Base-by-base conservation (phyloP, 2,329 filamentous ascomycete genomes). In the Botryosphaeria dothidea region DNA sequence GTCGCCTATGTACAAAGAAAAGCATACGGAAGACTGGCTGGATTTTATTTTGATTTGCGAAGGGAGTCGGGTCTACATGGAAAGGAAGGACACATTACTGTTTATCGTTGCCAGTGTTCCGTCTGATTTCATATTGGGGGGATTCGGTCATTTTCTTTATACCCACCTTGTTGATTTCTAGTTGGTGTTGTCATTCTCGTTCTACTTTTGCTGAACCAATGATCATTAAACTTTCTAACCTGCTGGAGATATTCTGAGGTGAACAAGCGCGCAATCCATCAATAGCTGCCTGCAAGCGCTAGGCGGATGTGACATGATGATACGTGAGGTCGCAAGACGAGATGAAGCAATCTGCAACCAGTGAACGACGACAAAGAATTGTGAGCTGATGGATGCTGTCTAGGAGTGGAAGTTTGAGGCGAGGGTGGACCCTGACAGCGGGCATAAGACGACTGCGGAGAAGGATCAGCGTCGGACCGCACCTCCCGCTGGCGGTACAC, bases 111-210 rank as follows among this genome's bases (percentile, higher is more conserved):
- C 43, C 49, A n/a, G n/a, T n/a, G 13, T 13, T 19, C 21, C 41
- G 17, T 36, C 19, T 34, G 31, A 6, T 27, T 17, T 25, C 38
- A 41, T 17, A 17, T 31, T 45, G 25, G 43, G 58, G 43, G 58
- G 21, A 61, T 41, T 62, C 58, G 58, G 58, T 62, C 58, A 27
- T 51, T 51, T 62, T 62, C 58, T 49, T 38, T 51, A 62, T 62
- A 62, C 58, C 58, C 58, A 51, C 43, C 23, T 25, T 27, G 31
- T 19, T 41, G 43, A 41, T 8, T 34, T 27, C 46, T 46, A 4
- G 11, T 36, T 46, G 27, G 8, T 31, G 21, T 29, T 19, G 17
- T 29, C 21, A 6, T n/a, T 19, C 4, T 43, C 4, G 23, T 13
- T 57, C 23, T 27, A 57, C 34, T 19, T 23, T 43, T 21, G 27